A percentile compares a stretch with the other conserved stretches of the same genome.
Conservation (phyloP, 2,329 filamentous ascomycete genomes). For the Mycosphaerella sp. region DNA sequence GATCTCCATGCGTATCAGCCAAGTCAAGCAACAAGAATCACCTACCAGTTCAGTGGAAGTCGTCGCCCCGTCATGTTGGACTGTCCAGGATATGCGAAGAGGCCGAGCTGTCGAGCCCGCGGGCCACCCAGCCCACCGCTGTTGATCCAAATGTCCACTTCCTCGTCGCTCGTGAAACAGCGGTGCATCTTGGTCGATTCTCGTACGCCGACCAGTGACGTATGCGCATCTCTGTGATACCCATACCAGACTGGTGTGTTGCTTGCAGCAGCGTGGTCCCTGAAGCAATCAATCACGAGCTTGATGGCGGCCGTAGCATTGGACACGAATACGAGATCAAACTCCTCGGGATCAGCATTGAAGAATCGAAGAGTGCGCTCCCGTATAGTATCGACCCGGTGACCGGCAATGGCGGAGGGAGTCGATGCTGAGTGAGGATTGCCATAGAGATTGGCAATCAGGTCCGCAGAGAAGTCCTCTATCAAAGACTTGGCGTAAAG, state of each 20-base stretch:
- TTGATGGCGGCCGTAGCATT: slow-evolving; percentile 60
- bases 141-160: slow-evolving; percentile 43
- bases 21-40: neutral
- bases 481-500: slow-evolving; percentile 55
- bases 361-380: slow-evolving; percentile 52
- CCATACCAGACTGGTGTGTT: slow-evolving; percentile 49
- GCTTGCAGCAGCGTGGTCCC: slow-evolving; percentile 47
- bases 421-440: slow-evolving; percentile 62
- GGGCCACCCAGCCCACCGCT: slow-evolving; percentile 28
- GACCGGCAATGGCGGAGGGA: slow-evolving; percentile 52
- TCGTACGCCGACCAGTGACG: slow-evolving; percentile 46
- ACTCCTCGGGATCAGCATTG: slow-evolving; percentile 52
- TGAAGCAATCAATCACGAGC: slow-evolving; percentile 53
- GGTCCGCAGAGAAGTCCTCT: slow-evolving; percentile 49
- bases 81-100: slow-evolving; percentile 37
- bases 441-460: slow-evolving; percentile 55
- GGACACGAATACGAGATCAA: slow-evolving; percentile 56
- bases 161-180: slow-evolving; percentile 37
- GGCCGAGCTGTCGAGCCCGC: slow-evolving; percentile 31
- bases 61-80: slow-evolving; percentile 38
- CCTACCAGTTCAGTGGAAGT: slow-evolving; percentile 33
- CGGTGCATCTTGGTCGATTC: slow-evolving; percentile 32
- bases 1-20: neutral
- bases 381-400: slow-evolving; percentile 52
- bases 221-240: slow-evolving; percentile 57